phyloP scores from a whole-genome alignment of 208 protist genomes.

The Crithidia mellificae region DNA sequence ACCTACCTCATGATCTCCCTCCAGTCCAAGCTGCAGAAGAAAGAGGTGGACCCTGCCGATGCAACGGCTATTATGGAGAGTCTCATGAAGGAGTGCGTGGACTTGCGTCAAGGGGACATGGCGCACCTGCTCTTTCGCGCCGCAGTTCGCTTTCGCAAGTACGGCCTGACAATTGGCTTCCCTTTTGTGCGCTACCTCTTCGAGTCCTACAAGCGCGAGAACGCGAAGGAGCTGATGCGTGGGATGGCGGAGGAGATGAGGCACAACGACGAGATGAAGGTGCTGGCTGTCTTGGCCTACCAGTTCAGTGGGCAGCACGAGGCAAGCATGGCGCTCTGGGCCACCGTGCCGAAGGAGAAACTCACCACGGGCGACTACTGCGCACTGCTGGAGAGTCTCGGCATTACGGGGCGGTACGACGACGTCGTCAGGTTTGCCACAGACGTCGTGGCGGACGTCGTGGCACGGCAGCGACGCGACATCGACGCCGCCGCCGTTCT shows the following conservation, averaged over 20 bases:
- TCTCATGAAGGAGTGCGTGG: conserved; percentile 89
- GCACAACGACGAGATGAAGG: conserved; percentile 47
- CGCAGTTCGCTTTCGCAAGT: conserved; percentile 87
- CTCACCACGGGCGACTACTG: conserved; percentile 60
- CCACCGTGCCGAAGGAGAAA: conserved; percentile 46
- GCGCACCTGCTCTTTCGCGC: conserved; percentile 91
- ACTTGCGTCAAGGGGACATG: conserved; percentile 89
- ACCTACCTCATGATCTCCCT: conserved; percentile 91
- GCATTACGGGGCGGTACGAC: conserved; percentile 54
- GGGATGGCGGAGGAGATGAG: conserved; percentile 85
- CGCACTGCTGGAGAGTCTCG: conserved; percentile 75
- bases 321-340: conserved; percentile 47
- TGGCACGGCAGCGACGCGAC: conserved; percentile 1
- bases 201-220: conserved; percentile 82
- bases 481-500: conserved; percentile 52
- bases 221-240: conserved; percentile 80
- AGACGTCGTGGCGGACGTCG: conserved; percentile 8
- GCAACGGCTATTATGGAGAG: conserved; percentile 80
- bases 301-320: conserved; percentile 54
- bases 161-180: conserved; percentile 63
- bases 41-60: conserved; percentile 66
- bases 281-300: conserved; percentile 75
- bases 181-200: conserved; percentile 77
- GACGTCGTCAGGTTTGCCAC: conserved; percentile 41
- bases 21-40: conserved; percentile 79